These are phyloP conservation scores for Hypoxylon lienhwacheense DNA, from an alignment of 495 filamentous ascomycete species.

Conservation along the genomic window DNA sequence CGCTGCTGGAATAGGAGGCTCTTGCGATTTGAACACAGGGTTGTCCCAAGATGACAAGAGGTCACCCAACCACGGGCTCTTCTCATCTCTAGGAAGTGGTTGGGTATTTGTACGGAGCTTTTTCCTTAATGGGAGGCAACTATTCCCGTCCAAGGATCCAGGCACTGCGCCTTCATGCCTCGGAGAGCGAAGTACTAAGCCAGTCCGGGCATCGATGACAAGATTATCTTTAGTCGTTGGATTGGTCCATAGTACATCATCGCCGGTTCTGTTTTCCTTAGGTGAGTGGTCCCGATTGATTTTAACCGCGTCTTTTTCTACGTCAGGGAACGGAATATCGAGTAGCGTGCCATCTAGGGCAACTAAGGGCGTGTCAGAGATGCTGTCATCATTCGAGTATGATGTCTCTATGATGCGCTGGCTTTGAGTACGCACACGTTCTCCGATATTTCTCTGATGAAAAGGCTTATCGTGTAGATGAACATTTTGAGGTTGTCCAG, in stretches of 20 bases:
- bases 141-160: slow-evolving; percentile 2
- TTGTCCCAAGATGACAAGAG: slow-evolving; percentile 43
- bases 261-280: slow-evolving; percentile 16
- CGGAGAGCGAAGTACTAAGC: slow-evolving; percentile 48
- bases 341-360: slow-evolving; percentile 40
- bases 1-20: slow-evolving; percentile 43
- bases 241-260: slow-evolving; percentile 65
- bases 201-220: slow-evolving; percentile 63
- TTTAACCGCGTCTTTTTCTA: slow-evolving; percentile 4
- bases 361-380: slow-evolving; percentile 32
- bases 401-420: background rate
- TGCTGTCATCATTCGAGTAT: slow-evolving; percentile 19
- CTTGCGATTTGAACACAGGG: slow-evolving; percentile 44
- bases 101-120: slow-evolving; percentile 20
- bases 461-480: slow-evolving; percentile 16
- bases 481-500: slow-evolving; percentile 43
- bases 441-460: background rate
- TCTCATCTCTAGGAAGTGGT: slow-evolving; percentile 20
- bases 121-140: slow-evolving; percentile 11
- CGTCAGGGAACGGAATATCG: slow-evolving; percentile 44
- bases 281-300: background rate
- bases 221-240: slow-evolving; percentile 62
- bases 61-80: slow-evolving; percentile 45
- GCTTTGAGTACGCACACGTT: background rate
- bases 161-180: background rate